Evolutionary conservation across 2,329 filamentous ascomycete species (phyloP).

Genomic region (Kalmusia sp.): DNA sequence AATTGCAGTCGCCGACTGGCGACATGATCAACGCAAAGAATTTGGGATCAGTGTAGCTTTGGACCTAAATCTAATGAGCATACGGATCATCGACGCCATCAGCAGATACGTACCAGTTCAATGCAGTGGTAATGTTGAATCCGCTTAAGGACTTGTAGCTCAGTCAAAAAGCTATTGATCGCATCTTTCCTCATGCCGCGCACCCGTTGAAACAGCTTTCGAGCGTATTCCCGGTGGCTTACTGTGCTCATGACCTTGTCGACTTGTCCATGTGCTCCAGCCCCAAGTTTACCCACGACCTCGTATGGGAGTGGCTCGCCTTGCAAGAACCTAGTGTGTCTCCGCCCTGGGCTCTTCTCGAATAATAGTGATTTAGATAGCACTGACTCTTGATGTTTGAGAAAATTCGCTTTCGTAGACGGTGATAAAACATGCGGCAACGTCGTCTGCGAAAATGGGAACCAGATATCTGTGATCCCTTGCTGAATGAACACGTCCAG

Average conservation of each 20-base stretch:
- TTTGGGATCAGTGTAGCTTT: slow-evolving; percentile 31
- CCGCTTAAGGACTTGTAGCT: slow-evolving; percentile 13
- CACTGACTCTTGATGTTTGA: slow-evolving; percentile 10
- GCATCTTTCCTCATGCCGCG: slow-evolving; percentile 9
- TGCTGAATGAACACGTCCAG: slow-evolving; percentile 19
- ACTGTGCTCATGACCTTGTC: slow-evolving; percentile 12
- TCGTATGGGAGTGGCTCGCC: slow-evolving; percentile 11
- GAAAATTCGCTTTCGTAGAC: slow-evolving; percentile 4
- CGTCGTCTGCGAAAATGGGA: slow-evolving; percentile 17
- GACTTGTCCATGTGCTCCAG: slow-evolving; percentile 10
- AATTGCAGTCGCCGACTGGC: slow-evolving; percentile 20
- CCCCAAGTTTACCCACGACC: slow-evolving; percentile 10
- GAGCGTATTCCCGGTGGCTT: slow-evolving; percentile 1
- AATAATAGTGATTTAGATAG: slow-evolving; percentile 15
- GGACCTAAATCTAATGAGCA: not conserved
- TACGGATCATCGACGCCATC: not conserved
- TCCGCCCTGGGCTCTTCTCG: slow-evolving; percentile 10
- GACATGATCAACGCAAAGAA: slow-evolving; percentile 36
- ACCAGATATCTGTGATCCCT: slow-evolving; percentile 8
- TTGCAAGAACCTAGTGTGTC: slow-evolving; percentile 6
- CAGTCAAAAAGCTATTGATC: slow-evolving; percentile 11
- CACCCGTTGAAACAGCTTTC: slow-evolving; percentile 6
- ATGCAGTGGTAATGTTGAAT: slow-evolving; percentile 15
- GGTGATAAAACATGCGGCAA: slow-evolving; percentile 15
- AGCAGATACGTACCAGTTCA: not conserved